Percentiles rank a stretch among this genome's conserved stretches.
phyloP scores from a whole-genome alignment of 2,329 filamentous ascomycete species.

The Podosphaera xanthii region DNA sequence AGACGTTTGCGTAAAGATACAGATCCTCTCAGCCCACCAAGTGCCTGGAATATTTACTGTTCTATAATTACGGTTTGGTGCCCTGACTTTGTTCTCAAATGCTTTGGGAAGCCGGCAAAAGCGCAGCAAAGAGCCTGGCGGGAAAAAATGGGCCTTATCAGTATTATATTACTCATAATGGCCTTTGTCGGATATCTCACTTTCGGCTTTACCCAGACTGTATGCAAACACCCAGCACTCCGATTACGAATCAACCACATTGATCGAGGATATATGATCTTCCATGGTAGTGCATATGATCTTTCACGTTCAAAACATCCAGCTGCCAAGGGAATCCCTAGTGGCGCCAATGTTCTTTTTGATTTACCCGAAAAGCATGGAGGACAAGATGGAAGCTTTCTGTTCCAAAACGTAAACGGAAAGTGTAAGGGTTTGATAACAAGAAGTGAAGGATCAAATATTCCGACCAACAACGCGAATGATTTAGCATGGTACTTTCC shows the following conservation, averaged over 20 bases:
- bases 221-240: conserved; percentile 48
- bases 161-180: conserved; percentile 76
- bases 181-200: conserved; percentile 82
- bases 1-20: conserved; percentile 32
- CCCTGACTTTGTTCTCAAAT: conserved; percentile 62
- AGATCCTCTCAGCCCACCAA: conserved; percentile 52
- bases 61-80: conserved; percentile 86
- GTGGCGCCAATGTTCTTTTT: conserved; percentile 58
- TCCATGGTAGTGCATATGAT: conserved; percentile 80
- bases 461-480: conserved; percentile 50
- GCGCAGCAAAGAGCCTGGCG: conserved; percentile 85
- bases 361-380: conserved; percentile 63
- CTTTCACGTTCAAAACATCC: conserved; percentile 58
- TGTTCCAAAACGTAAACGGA: conserved; percentile 97
- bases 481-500: conserved; percentile 95
- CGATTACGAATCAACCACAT: conserved; percentile 71
- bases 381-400: conserved; percentile 83
- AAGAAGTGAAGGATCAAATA: conserved; percentile 41
- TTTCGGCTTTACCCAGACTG: conserved; percentile 79
- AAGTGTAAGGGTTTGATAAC: conserved; percentile 85
- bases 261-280: conserved; percentile 70
- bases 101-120: conserved; percentile 66
- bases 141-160: conserved; percentile 93
- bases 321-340: conserved; percentile 52
- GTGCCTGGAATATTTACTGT: conserved; percentile 89